Percentiles rank a stretch among this genome's conserved stretches.
Evolutionary conservation across 306 rosid species (phyloP).

Genomic region (Cyamopsis tetragonoloba): DNA sequence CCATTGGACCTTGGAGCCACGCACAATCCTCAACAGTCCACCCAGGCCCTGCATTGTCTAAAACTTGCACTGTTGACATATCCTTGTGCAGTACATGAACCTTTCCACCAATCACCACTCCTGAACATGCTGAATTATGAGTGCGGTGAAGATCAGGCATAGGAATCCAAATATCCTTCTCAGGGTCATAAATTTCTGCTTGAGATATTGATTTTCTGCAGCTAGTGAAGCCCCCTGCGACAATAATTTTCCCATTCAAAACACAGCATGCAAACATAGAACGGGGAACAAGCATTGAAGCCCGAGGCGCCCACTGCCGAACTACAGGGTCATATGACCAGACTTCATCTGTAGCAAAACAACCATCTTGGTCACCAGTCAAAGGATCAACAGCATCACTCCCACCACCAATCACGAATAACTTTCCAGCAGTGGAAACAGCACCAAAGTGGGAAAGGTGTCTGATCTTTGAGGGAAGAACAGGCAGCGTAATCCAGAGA

Average conservation of each 20-base stretch:
- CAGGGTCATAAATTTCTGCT: slow-evolving; percentile 94
- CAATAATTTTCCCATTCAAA: slow-evolving; percentile 84
- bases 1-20: slow-evolving; percentile 95
- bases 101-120: slow-evolving; percentile 75
- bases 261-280: slow-evolving; percentile 97
- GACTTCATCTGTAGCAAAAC: slow-evolving; percentile 91
- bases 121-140: slow-evolving; percentile 92
- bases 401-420: slow-evolving; percentile 95
- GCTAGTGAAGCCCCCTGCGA: slow-evolving; percentile 96
- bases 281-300: slow-evolving; percentile 92
- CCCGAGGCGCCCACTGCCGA: slow-evolving; percentile 69
- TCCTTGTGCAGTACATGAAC: slow-evolving; percentile 93
- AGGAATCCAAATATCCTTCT: slow-evolving; percentile 71
- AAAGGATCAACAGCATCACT: slow-evolving; percentile 92
- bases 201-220: slow-evolving; percentile 89
- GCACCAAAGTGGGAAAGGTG: slow-evolving; percentile 91
- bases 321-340: slow-evolving; percentile 93
- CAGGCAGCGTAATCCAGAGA: slow-evolving; percentile 92
- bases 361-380: slow-evolving; percentile 97
- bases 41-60: slow-evolving; percentile 53
- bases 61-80: slow-evolving; percentile 75
- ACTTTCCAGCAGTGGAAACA: slow-evolving; percentile 78
- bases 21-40: slow-evolving; percentile 79
- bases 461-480: slow-evolving; percentile 83
- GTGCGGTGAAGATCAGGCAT: slow-evolving; percentile 84